Evolutionary conservation across 2,329 filamentous ascomycete genomes (phyloP), one percentile per base, ranked within the genome.

Genomic region (Waltergamsia citrina): DNA sequence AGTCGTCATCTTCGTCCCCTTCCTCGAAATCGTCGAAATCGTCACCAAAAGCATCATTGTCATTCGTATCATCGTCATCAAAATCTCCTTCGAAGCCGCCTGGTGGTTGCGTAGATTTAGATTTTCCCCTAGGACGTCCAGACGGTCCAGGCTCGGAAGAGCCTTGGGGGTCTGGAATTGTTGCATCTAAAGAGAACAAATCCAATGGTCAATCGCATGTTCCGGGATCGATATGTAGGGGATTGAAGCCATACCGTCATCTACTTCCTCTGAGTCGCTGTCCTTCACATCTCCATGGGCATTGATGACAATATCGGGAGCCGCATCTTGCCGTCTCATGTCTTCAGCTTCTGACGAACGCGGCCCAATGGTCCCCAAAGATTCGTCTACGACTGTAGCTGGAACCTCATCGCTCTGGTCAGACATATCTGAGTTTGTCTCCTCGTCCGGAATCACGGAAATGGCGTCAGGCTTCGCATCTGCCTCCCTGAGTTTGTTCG

Each of bases 21-120:
- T 77, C 73, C 46, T 75, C 71, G 43, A 78, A 78, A 41, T 76
- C 73, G 50, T 78, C 72, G 55, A 74, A 71, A 40, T 77, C 73
- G 46, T 76, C 71, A 16, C 67, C 71, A 49, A 73, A 74, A 27
- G 67, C 69, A 41, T 70, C 65, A 20, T 52, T 56, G 26, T 51
- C 52, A 17, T 54, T 51, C 25, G 52, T 53, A 45, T 59, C 60
- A 21, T 52, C 44, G 7, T 42, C 36, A 4, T 37, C 47, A 32
- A 12, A 30, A 32, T 22, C 28, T 27, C 22, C 34, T 36, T 21
- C 29, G 19, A 8, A 19, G 19, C 14, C 29, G 21, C 10, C 28
- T 22, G 11, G n/a, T 18, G 18, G 12, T 23, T 23, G 7, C 9
- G 15, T n/a, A n/a, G n/a, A n/a, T n/a, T n/a, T n/a, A n/a, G n/a